Evolutionary conservation across 2,329 filamentous ascomycete species (phyloP).

Genomic region (Penicillium sp.): DNA sequence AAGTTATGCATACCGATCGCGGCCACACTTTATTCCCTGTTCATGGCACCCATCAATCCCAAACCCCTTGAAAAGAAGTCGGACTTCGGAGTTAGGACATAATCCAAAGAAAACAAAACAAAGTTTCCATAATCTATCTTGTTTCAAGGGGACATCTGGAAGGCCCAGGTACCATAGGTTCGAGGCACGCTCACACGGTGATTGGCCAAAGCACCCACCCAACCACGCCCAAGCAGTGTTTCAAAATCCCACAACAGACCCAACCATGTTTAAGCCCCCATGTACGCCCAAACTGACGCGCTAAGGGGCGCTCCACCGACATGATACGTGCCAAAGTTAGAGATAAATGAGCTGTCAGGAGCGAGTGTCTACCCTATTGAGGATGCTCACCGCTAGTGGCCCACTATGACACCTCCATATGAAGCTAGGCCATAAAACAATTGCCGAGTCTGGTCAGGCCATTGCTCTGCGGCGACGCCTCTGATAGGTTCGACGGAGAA

Average conservation of each 20-base stretch:
- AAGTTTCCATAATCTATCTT: neutral
- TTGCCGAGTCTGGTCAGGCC: conserved; percentile 11
- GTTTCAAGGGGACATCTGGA: conserved; percentile 16
- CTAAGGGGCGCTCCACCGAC: conserved; percentile 13
- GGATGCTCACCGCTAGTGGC: conserved; percentile 6
- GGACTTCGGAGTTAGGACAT: neutral
- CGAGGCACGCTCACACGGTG: neutral
- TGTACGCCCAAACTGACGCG: conserved; percentile 12
- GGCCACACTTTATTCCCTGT: neutral
- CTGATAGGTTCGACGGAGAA: conserved; percentile 14
- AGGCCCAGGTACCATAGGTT: too few relatives aligned
- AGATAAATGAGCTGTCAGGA: conserved; percentile 18
- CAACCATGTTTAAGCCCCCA: neutral
- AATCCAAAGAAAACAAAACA: neutral
- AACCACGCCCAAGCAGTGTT: conserved; percentile 15
- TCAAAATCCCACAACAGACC: conserved; percentile 13
- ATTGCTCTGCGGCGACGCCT: neutral
- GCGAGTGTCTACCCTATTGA: neutral
- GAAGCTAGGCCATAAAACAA: neutral
- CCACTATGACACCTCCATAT: conserved; percentile 13
- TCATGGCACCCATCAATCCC: neutral
- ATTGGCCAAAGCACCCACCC: conserved; percentile 19
- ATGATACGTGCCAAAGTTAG: conserved; percentile 14
- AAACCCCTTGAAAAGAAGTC: neutral
- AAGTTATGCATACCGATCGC: too few relatives aligned